Conservation (phyloP, 2,329 filamentous ascomycete genomes). For the Diaporthe vaccinii region DNA sequence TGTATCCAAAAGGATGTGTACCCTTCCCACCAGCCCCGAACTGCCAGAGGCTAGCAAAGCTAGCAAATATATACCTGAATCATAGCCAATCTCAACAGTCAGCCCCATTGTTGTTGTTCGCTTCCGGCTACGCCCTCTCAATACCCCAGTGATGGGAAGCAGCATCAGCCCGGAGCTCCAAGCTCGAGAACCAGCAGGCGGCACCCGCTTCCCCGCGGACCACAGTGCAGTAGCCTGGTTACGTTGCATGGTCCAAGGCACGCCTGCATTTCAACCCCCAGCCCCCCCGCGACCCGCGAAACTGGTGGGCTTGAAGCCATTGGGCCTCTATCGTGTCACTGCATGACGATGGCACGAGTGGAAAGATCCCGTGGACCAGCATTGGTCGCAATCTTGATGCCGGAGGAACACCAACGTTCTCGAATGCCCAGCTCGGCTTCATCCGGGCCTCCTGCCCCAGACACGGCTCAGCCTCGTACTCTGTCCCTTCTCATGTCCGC, state of each 20-base stretch:
- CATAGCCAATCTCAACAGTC: background rate
- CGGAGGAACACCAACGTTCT: background rate
- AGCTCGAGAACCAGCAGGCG: background rate
- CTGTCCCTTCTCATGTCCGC: background rate
- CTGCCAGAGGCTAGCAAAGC: background rate
- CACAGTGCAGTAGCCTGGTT: conserved; percentile 15
- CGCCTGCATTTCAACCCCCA: background rate
- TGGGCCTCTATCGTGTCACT: conserved; percentile 15
- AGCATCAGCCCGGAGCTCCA: background rate
- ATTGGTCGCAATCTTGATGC: conserved; percentile 8
- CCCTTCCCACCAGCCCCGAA: background rate
- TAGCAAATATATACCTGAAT: conserved; percentile 18
- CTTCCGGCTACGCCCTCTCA: background rate
- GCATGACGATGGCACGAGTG: background rate
- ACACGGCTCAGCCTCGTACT: conserved; percentile 3
- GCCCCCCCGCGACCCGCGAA: conserved; percentile 3
- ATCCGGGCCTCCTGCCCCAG: conserved; percentile 10
- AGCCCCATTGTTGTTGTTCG: background rate
- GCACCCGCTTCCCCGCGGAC: conserved; percentile 20
- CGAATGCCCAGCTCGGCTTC: conserved; percentile 6
- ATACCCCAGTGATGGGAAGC: background rate
- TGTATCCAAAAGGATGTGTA: conserved; percentile 16
- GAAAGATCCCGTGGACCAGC: background rate
- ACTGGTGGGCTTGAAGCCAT: background rate
- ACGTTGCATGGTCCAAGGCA: conserved; percentile 10